phyloP scores from a whole-genome alignment of 2,329 filamentous ascomycete species.

The Penicillium sp. region DNA sequence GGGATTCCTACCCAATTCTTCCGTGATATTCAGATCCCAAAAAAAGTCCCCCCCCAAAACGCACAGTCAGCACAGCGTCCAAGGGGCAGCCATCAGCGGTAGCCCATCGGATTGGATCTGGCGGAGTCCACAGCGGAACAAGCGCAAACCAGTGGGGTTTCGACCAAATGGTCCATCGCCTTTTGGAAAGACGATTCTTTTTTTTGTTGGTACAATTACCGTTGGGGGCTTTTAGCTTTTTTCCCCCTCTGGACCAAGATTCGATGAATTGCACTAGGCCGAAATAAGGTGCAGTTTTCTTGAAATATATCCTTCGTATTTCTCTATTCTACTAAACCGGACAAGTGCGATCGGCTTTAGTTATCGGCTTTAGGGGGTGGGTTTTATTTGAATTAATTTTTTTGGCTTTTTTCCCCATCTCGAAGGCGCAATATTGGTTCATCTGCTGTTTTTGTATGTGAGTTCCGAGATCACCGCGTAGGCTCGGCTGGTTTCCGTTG shows the following conservation, averaged over 20 bases:
- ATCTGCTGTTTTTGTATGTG: neutral
- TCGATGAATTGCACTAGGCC: neutral
- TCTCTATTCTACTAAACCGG: neutral
- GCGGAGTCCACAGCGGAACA: slow-evolving; percentile 22
- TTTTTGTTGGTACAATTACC: neutral
- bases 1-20: neutral
- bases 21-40: neutral
- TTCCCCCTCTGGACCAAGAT: neutral
- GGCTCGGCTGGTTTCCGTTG: neutral
- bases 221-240: neutral
- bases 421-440: neutral
- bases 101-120: slow-evolving; percentile 19
- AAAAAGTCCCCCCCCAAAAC: neutral
- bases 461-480: neutral
- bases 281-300: neutral
- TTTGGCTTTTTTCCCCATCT: neutral
- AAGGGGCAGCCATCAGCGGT: slow-evolving; percentile 10
- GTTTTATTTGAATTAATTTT: neutral
- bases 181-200: neutral
- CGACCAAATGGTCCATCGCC: slow-evolving; percentile 6
- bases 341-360: neutral
- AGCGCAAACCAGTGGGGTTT: slow-evolving; percentile 25
- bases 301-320: neutral
- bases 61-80: slow-evolving; percentile 4
- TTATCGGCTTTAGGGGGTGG: too few species aligned